Conservation (phyloP, 2,329 filamentous ascomycete genomes). For the Arthrobotrys entomopaga region DNA sequence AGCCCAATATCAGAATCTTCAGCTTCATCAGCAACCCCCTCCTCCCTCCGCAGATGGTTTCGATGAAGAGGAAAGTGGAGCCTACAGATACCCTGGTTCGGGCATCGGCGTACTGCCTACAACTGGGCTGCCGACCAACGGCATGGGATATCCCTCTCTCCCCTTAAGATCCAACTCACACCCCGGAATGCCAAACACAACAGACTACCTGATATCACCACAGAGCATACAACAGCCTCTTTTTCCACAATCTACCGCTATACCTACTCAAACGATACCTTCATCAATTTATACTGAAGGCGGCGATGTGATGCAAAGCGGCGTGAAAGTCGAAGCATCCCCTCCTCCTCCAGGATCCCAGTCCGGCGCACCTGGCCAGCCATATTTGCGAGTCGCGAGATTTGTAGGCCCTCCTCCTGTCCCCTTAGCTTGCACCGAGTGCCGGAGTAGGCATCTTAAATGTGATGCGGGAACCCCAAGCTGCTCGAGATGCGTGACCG, state of each 20-base stretch:
- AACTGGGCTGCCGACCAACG: constrained; percentile 48
- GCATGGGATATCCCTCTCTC: constrained; percentile 53
- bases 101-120: constrained; percentile 52
- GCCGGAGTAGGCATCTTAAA: constrained; percentile 67
- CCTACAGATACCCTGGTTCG: constrained; percentile 54
- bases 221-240: constrained; percentile 48
- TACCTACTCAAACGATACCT: constrained; percentile 49
- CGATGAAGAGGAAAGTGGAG: constrained; percentile 53
- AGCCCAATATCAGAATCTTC: constrained; percentile 53
- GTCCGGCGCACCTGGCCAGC: constrained; percentile 35
- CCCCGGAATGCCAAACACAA: constrained; percentile 46
- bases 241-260: constrained; percentile 45
- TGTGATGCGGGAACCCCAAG: constrained; percentile 67
- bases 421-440: constrained; percentile 66
- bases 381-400: constrained; percentile 58
- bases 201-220: constrained; percentile 53
- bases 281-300: constrained; percentile 51
- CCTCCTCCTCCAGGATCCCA: constrained; percentile 39
- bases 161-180: constrained; percentile 55
- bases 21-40: constrained; percentile 53
- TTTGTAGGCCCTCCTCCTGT: constrained; percentile 59
- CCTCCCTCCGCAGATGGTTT: constrained; percentile 52
- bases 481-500: constrained; percentile 64
- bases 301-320: constrained; percentile 52
- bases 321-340: constrained; percentile 51